Evolutionary conservation across 768 basidiomycete genomes (phyloP).

Genomic region (Mycena rosella): DNA sequence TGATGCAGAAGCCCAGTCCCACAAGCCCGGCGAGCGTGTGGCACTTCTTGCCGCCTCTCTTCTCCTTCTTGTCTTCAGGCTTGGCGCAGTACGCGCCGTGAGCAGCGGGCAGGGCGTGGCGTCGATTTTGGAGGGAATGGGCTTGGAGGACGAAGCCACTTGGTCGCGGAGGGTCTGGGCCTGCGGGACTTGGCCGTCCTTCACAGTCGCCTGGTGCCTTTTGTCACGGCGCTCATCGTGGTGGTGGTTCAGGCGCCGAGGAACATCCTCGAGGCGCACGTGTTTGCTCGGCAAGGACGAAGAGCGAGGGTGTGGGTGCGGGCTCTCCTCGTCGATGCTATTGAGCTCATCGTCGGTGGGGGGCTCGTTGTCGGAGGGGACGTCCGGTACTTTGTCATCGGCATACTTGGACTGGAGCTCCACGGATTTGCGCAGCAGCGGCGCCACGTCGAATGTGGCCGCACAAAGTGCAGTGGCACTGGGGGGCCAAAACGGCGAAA

Average conservation of each 20-base stretch:
- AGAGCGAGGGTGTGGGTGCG: background rate
- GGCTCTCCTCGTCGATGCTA: background rate
- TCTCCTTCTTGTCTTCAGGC: background rate
- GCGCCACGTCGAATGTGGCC: background rate
- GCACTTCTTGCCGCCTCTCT: constrained; percentile 17
- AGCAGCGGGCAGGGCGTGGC: background rate
- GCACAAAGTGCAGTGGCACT: background rate
- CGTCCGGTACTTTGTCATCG: background rate
- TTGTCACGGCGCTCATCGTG: constrained; percentile 2
- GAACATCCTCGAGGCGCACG: background rate
- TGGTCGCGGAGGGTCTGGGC: background rate
- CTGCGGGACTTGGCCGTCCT: too few species aligned
- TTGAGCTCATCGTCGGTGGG: background rate
- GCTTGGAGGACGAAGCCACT: background rate
- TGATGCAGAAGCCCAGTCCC: background rate
- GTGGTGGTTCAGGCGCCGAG: background rate
- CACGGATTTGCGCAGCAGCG: background rate
- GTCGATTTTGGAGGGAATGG: too few species aligned
- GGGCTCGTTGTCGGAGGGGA: background rate
- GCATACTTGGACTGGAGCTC: background rate
- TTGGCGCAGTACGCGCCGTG: constrained; percentile 11
- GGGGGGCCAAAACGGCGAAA: constrained; percentile 3
- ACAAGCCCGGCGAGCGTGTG: background rate
- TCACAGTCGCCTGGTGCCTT: background rate
- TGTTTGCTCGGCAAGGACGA: background rate